Evolutionary conservation across 1,284 basidiomycete genomes (phyloP).

Genomic region (Xerocomus subilludens): DNA sequence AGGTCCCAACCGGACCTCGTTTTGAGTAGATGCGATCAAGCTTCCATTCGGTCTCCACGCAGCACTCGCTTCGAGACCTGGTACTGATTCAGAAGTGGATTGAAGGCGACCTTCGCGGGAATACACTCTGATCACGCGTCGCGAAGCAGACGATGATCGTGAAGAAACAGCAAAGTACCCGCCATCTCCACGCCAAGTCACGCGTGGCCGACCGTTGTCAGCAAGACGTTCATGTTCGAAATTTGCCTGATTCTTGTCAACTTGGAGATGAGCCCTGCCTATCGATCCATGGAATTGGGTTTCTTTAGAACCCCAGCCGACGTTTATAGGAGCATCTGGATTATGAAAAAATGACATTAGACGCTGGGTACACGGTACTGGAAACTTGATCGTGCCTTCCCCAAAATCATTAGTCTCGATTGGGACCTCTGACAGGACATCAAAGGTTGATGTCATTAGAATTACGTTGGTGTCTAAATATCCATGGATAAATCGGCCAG

Average conservation of each 20-base stretch:
- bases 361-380: constrained; percentile 11
- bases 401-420: constrained; percentile 85
- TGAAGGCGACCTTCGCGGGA: constrained; percentile 83
- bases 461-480: constrained; percentile 76
- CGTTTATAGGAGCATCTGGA: constrained; percentile 88
- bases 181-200: constrained; percentile 95
- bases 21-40: constrained; percentile 84
- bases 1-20: constrained; percentile 77
- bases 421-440: constrained; percentile 84
- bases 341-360: constrained; percentile 31
- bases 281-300: constrained; percentile 98
- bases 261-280: constrained; percentile 75
- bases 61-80: constrained; percentile 85
- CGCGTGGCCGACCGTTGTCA: constrained; percentile 78
- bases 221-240: constrained; percentile 68
- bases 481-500: constrained; percentile 3
- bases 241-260: constrained; percentile 63
- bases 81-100: constrained; percentile 85
- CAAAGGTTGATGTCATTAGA: constrained; percentile 90
- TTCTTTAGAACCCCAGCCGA: constrained; percentile 97
- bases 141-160: constrained; percentile 57
- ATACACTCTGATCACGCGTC: constrained; percentile 81
- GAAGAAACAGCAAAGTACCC: constrained; percentile 89
- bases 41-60: constrained; percentile 92
- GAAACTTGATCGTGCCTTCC: constrained; percentile 65